A percentile compares a stretch with the other conserved stretches of the same genome.
phyloP scores from a whole-genome alignment of 805 yeast genomes.

The Clavispora fructus region DNA sequence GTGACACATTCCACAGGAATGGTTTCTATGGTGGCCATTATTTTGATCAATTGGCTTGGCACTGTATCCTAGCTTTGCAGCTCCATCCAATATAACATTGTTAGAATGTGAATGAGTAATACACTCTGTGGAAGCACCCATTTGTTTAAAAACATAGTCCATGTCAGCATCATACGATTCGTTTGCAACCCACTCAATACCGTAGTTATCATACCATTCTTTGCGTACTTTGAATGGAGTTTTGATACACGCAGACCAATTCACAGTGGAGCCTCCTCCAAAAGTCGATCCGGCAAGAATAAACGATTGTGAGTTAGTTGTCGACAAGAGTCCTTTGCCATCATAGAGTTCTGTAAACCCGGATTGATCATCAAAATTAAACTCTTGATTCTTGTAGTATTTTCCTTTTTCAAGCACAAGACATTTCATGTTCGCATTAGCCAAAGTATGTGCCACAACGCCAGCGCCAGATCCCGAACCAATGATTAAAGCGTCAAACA shows the following conservation, averaged over 20 bases:
- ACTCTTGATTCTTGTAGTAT: conserved; percentile 32
- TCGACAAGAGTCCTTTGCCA: conserved; percentile 29
- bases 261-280: conserved; percentile 56
- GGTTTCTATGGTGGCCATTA: conserved; percentile 36
- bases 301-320: conserved; percentile 28
- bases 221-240: conserved; percentile 47
- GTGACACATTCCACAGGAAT: conserved; percentile 44
- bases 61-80: conserved; percentile 41
- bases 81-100: conserved; percentile 37
- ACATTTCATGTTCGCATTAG: conserved; percentile 37
- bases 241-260: conserved; percentile 51
- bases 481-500: conserved; percentile 41
- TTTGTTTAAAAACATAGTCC: conserved; percentile 41
- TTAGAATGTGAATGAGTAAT: conserved; percentile 43
- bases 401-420: conserved; percentile 49
- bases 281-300: conserved; percentile 49
- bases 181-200: conserved; percentile 42
- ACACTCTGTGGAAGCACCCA: conserved; percentile 41
- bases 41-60: conserved; percentile 42
- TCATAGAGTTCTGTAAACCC: conserved; percentile 38
- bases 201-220: conserved; percentile 45
- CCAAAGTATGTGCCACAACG: conserved; percentile 44
- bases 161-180: conserved; percentile 39
- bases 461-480: conserved; percentile 56
- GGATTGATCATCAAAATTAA: conserved; percentile 30